Evolutionary conservation across 257 asterid species (phyloP).

Genomic region (Oldenlandia corymbosa): DNA sequence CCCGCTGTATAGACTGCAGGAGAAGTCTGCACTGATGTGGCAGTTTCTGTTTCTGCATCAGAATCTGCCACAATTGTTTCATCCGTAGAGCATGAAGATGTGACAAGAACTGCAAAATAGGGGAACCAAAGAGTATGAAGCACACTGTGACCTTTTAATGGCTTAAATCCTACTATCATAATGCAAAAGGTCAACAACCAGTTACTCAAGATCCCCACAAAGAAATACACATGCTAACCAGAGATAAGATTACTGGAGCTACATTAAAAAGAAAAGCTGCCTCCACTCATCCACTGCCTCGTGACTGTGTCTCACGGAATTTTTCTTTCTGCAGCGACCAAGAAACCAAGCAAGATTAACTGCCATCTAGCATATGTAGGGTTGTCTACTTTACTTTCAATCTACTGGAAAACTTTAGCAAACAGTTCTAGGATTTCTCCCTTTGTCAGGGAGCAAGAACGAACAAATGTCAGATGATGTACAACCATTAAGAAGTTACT

Average conservation of each 20-base stretch:
- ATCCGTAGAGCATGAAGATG: slow-evolving; percentile 95
- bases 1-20: slow-evolving; percentile 30
- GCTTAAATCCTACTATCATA: not conserved
- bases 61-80: slow-evolving; percentile 97
- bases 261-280: not conserved
- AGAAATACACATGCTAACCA: not conserved
- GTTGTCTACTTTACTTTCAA: too few relatives aligned
- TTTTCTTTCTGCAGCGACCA: too few relatives aligned
- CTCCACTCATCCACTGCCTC: too few relatives aligned
- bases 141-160: not conserved
- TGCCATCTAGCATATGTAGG: too few relatives aligned
- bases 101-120: slow-evolving; percentile 63
- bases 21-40: slow-evolving; percentile 43
- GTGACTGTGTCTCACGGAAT: too few relatives aligned
- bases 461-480: slow-evolving; percentile 2
- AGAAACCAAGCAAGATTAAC: too few relatives aligned
- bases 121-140: slow-evolving; percentile 1
- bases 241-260: not conserved
- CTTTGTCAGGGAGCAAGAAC: not conserved
- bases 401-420: too few relatives aligned
- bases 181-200: not conserved
- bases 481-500: not conserved
- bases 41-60: slow-evolving; percentile 74
- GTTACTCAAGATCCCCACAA: not conserved
- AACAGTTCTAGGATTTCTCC: not conserved